phyloP scores from a whole-genome alignment of 169 alveolate genomes.

The Plasmodium fragile region DNA sequence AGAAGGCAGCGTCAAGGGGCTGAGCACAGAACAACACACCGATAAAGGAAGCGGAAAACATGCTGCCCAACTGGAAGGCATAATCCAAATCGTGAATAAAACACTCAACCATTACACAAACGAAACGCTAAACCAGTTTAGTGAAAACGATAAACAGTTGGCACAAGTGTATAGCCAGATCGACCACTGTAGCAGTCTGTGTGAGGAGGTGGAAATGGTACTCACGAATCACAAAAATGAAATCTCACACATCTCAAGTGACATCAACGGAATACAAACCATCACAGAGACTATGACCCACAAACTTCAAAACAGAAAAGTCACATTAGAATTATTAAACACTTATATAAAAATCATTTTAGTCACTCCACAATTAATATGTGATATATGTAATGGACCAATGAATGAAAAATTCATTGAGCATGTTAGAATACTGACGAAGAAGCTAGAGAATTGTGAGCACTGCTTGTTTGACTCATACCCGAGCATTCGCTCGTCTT shows the following conservation, averaged over 20 bases:
- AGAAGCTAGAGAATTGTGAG: slow-evolving; percentile 78
- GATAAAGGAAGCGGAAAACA: neutral
- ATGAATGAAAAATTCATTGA: slow-evolving; percentile 74
- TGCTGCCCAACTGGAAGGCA: neutral
- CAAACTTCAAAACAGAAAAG: slow-evolving; percentile 78
- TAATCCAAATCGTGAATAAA: slow-evolving; percentile 38
- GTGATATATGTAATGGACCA: slow-evolving; percentile 78
- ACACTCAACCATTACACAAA: slow-evolving; percentile 74
- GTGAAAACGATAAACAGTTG: slow-evolving; percentile 77
- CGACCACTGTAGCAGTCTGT: slow-evolving; percentile 78
- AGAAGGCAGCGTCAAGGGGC: neutral
- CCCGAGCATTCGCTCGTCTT: slow-evolving; percentile 79
- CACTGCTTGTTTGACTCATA: slow-evolving; percentile 77
- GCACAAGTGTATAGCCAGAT: slow-evolving; percentile 74
- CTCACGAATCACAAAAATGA: slow-evolving; percentile 77
- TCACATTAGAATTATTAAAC: slow-evolving; percentile 77
- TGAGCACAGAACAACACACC: neutral
- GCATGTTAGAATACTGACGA: slow-evolving; percentile 55
- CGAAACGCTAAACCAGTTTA: slow-evolving; percentile 72
- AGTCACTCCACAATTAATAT: slow-evolving; percentile 80
- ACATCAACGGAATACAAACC: slow-evolving; percentile 78
- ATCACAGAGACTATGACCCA: slow-evolving; percentile 78
- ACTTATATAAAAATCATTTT: slow-evolving; percentile 78
- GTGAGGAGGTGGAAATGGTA: slow-evolving; percentile 75
- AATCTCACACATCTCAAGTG: slow-evolving; percentile 76